Conservation (phyloP, 2,329 filamentous ascomycete species). For the Tympanopsis confertula region DNA sequence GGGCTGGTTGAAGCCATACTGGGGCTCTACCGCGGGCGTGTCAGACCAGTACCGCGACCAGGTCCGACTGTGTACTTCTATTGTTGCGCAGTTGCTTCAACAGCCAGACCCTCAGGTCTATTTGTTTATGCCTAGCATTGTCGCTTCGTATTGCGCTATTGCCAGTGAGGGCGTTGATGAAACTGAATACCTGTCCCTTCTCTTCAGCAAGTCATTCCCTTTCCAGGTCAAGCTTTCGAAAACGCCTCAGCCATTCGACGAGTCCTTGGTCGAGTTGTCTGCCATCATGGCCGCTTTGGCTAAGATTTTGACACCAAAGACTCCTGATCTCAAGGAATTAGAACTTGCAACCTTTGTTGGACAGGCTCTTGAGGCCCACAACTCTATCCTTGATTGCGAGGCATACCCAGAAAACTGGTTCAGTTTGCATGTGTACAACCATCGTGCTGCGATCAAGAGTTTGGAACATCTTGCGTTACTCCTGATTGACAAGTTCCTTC, state of each 20-base stretch:
- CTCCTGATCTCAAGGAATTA: constrained; percentile 57
- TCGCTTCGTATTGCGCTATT: constrained; percentile 77
- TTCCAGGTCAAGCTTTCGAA: constrained; percentile 66
- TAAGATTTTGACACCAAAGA: constrained; percentile 61
- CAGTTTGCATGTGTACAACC: constrained; percentile 84
- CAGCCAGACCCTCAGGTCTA: constrained; percentile 71
- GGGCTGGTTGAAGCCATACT: constrained; percentile 85
- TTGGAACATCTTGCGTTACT: constrained; percentile 73
- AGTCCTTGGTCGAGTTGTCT: constrained; percentile 77
- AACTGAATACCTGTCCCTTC: constrained; percentile 64
- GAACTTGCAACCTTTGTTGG: constrained; percentile 52
- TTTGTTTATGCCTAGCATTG: constrained; percentile 80
- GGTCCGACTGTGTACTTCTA: constrained; percentile 83
- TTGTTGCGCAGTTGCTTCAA: constrained; percentile 75
- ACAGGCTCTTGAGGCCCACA: constrained; percentile 71
- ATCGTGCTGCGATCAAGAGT: constrained; percentile 77
- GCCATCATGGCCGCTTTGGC: constrained; percentile 76
- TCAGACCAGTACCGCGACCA: constrained; percentile 86
- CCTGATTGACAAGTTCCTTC: constrained; percentile 72
- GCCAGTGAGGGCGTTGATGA: constrained; percentile 20
- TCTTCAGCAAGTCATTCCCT: constrained; percentile 83
- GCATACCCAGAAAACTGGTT: constrained; percentile 86
- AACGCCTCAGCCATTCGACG: constrained; percentile 59
- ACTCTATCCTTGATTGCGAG: constrained; percentile 78
- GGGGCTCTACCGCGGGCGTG: constrained; percentile 65